These are phyloP conservation scores for Clarireedia sp. DNA, from an alignment of 2,329 filamentous ascomycete genomes.

Conservation along the genomic window DNA sequence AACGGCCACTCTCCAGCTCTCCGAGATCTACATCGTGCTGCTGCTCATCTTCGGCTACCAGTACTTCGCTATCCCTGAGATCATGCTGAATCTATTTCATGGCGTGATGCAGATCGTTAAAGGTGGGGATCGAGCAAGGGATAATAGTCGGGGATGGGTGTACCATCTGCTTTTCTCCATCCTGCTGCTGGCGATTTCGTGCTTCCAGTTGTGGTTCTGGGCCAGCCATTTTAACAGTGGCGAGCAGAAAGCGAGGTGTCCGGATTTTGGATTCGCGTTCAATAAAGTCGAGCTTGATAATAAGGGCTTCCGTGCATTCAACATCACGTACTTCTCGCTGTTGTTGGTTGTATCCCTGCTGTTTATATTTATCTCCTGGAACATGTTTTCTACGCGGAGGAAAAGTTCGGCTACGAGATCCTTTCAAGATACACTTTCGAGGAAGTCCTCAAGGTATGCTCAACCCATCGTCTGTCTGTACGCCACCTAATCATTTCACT, in stretches of 20 bases:
- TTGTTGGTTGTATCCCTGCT: background rate
- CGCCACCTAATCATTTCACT: background rate
- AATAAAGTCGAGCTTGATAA: background rate
- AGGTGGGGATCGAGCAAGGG: background rate
- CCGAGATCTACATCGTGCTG: background rate
- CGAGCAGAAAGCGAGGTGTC: background rate
- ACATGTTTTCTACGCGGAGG: background rate
- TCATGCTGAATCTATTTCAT: background rate
- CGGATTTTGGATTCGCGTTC: background rate
- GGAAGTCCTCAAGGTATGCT: background rate
- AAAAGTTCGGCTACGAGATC: background rate
- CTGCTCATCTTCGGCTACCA: background rate
- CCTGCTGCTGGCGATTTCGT: background rate
- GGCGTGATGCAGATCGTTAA: background rate
- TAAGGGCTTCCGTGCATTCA: background rate
- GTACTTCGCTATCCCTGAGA: background rate
- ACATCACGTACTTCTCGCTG: background rate
- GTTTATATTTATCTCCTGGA: background rate
- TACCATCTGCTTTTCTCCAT: background rate
- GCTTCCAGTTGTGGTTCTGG: slow-evolving; percentile 1
- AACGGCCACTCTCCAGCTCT: background rate
- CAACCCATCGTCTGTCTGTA: background rate
- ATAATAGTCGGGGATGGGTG: background rate
- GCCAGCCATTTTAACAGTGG: background rate
- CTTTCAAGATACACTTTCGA: background rate